Percentiles rank a stretch among this genome's conserved stretches.
These are phyloP conservation scores for Colletotrichum incanum DNA, from an alignment of 2,329 filamentous ascomycete species.

Conservation along the genomic window DNA sequence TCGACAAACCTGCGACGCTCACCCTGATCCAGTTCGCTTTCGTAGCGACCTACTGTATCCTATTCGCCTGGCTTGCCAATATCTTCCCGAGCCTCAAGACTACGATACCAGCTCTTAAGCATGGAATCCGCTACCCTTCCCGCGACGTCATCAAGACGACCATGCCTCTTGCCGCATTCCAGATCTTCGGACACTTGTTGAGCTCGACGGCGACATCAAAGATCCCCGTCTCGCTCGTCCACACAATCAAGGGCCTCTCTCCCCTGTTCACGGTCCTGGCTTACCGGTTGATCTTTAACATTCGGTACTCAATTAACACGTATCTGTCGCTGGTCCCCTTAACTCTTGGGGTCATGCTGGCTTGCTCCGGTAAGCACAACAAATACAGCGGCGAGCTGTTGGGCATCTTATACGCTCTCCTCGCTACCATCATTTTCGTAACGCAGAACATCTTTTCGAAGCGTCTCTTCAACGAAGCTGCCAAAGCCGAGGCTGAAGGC, in stretches of 20 bases:
- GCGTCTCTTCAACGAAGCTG: conserved; percentile 95
- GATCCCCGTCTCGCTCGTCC: conserved; percentile 96
- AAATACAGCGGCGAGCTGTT: conserved; percentile 86
- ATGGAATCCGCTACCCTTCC: conserved; percentile 86
- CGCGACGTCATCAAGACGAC: conserved; percentile 88
- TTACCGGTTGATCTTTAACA: conserved; percentile 90
- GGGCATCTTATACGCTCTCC: conserved; percentile 90
- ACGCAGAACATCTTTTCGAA: conserved; percentile 99
- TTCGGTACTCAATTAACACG: conserved; percentile 88
- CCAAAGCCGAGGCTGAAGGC: conserved; percentile 84
- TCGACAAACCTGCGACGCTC: conserved; percentile 91
- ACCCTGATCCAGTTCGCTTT: conserved; percentile 95
- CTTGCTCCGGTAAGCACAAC: conserved; percentile 85
- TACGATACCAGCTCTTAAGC: conserved; percentile 83
- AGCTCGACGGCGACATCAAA: conserved; percentile 94
- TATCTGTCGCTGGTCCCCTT: conserved; percentile 93
- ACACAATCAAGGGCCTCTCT: conserved; percentile 98
- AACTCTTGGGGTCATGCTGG: conserved; percentile 94
- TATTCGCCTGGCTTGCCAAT: conserved; percentile 82
- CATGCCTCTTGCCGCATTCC: conserved; percentile 92
- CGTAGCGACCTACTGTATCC: conserved; percentile 88
- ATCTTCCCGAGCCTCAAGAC: conserved; percentile 80
- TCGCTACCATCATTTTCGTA: conserved; percentile 95
- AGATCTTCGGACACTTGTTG: conserved; percentile 92
- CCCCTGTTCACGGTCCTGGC: conserved; percentile 95